Percentiles rank a stretch among this genome's conserved stretches.
Evolutionary conservation across 164 flowering plant species (phyloP).

Genomic region (Annona squamosa): DNA sequence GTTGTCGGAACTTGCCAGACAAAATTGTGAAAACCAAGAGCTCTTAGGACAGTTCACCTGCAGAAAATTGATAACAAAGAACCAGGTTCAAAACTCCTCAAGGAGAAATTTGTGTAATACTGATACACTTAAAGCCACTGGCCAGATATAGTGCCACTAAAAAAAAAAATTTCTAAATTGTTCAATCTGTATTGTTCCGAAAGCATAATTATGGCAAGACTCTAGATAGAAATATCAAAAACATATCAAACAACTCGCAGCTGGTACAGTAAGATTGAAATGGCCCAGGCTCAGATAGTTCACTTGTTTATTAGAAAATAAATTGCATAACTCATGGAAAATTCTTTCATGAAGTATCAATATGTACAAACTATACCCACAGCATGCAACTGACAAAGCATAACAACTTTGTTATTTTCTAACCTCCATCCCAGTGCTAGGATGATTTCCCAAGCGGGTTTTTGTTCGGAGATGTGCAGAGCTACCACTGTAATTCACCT

Average conservation of each 20-base stretch:
- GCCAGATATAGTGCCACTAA: not conserved
- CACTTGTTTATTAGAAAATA: too few species aligned
- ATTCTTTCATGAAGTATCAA: too few species aligned
- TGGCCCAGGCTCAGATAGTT: too few species aligned
- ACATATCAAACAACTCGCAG: too few species aligned
- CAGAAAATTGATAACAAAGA: not conserved
- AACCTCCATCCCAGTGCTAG: not conserved
- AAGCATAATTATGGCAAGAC: not conserved
- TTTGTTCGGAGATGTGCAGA: not conserved
- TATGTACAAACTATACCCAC: too few species aligned
- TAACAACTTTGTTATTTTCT: not conserved
- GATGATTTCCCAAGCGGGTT: not conserved
- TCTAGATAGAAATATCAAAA: too few species aligned
- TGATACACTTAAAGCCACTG: not conserved
- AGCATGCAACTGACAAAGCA: too few species aligned
- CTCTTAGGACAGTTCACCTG: conserved; percentile 4
- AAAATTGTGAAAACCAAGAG: not conserved
- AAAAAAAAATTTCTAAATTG: not conserved
- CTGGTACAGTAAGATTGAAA: too few species aligned
- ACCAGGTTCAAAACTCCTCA: not conserved
- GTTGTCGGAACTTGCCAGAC: not conserved
- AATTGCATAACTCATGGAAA: too few species aligned
- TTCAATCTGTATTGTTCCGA: not conserved
- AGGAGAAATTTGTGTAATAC: not conserved
- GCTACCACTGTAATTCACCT: not conserved